Percentiles rank a stretch among this genome's conserved stretches.
Evolutionary conservation across 768 basidiomycete genomes (phyloP).

Genomic region (Dacryopinax primogenitus): DNA sequence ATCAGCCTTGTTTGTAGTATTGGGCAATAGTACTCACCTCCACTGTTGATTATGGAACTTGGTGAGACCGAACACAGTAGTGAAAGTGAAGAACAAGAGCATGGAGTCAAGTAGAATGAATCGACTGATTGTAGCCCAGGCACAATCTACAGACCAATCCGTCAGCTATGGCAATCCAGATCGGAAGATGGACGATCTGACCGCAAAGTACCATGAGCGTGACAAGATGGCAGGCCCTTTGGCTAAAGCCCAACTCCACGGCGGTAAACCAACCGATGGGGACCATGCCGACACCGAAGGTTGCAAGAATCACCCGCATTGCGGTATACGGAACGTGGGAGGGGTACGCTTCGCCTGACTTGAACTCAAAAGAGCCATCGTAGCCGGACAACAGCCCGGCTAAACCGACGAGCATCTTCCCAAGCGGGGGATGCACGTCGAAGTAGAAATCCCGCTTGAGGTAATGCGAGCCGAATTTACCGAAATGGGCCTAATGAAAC

Average conservation of each 20-base stretch:
- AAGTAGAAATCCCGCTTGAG: slow-evolving; percentile 99
- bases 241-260: slow-evolving; percentile 82
- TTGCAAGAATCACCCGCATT: slow-evolving; percentile 90
- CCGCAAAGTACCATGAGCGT: slow-evolving; percentile 89
- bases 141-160: slow-evolving; percentile 83
- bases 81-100: slow-evolving; percentile 98
- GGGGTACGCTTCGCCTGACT: slow-evolving; percentile 78
- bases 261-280: slow-evolving; percentile 96
- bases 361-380: slow-evolving; percentile 84
- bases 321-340: slow-evolving; percentile 77
- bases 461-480: slow-evolving; percentile 97
- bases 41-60: slow-evolving; percentile 97
- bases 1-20: not conserved
- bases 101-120: slow-evolving; percentile 98
- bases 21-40: slow-evolving; percentile 41
- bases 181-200: slow-evolving; percentile 29
- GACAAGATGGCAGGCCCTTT: slow-evolving; percentile 79
- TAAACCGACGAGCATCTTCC: slow-evolving; percentile 97
- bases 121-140: slow-evolving; percentile 91
- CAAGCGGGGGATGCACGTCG: slow-evolving; percentile 95
- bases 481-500: slow-evolving; percentile 66
- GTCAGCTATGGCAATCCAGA: not conserved
- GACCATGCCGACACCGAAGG: slow-evolving; percentile 89
- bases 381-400: slow-evolving; percentile 86
- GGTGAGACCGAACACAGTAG: slow-evolving; percentile 84